Evolutionary conservation across 352 stramenopile genomes (phyloP).

Genomic region (Globisporangium nagaii): DNA sequence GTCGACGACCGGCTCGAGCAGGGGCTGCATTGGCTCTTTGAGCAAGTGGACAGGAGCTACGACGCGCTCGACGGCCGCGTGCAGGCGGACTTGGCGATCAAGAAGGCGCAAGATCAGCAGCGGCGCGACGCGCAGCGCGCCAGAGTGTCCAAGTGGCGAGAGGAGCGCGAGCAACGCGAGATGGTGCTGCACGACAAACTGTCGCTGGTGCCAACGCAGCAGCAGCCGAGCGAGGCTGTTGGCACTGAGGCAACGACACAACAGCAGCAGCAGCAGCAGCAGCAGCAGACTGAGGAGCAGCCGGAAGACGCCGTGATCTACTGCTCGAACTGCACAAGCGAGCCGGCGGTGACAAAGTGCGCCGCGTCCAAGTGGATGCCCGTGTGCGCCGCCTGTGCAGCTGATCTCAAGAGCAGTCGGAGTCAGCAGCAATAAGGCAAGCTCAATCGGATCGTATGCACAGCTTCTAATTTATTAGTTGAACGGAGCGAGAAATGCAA

Average conservation of each 20-base stretch:
- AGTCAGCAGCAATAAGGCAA: slow-evolving; percentile 2
- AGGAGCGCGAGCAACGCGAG: slow-evolving; percentile 59
- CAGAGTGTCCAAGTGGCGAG: slow-evolving; percentile 61
- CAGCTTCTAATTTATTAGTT: background rate
- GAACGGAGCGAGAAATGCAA: background rate
- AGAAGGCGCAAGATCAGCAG: slow-evolving; percentile 55
- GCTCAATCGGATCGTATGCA: background rate
- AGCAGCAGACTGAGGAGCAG: slow-evolving; percentile 14
- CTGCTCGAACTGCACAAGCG: slow-evolving; percentile 53
- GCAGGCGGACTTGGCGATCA: slow-evolving; percentile 34
- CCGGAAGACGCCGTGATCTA: slow-evolving; percentile 40
- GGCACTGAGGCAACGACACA: background rate
- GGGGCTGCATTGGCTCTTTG: slow-evolving; percentile 68
- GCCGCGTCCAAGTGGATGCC: slow-evolving; percentile 84
- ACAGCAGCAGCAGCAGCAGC: background rate
- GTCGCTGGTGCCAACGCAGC: background rate
- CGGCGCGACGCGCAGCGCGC: slow-evolving; percentile 51
- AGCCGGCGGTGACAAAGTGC: slow-evolving; percentile 67
- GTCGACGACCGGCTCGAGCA: slow-evolving; percentile 64
- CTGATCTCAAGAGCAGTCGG: slow-evolving; percentile 35
- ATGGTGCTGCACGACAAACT: slow-evolving; percentile 59
- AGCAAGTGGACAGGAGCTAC: slow-evolving; percentile 52
- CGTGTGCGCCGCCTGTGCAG: slow-evolving; percentile 57
- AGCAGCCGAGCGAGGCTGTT: background rate
- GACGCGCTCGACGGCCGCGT: slow-evolving; percentile 44